Conservation (phyloP, 352 stramenopile species). For the Phytophthora macrochlamydospora region DNA sequence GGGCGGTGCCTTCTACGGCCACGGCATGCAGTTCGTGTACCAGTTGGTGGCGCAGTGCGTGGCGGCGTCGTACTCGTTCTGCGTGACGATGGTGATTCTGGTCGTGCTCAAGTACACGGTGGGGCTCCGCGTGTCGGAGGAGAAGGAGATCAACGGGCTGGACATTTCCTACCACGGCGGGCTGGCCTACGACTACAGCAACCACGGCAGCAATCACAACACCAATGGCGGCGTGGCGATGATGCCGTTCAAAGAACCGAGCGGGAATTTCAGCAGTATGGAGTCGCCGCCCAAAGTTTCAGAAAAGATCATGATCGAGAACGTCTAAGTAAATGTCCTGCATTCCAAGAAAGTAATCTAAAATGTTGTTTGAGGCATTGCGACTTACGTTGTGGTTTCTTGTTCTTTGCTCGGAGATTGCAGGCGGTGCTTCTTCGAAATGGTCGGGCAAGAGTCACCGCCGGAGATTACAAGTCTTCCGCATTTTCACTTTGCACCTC, state of each 20-base stretch:
- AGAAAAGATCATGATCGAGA: background rate
- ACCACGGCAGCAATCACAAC: conserved; percentile 6
- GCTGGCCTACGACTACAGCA: conserved; percentile 55
- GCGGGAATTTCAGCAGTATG: background rate
- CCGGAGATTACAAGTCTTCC: background rate
- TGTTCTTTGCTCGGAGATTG: background rate
- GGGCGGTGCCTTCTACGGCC: conserved; percentile 59
- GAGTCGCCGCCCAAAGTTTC: background rate
- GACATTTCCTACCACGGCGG: conserved; percentile 76
- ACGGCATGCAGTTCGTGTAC: conserved; percentile 52
- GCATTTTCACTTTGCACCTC: background rate
- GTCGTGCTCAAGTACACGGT: conserved; percentile 69
- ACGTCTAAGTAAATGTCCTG: background rate
- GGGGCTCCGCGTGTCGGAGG: conserved; percentile 64
- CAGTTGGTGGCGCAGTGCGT: conserved; percentile 64
- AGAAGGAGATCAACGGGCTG: conserved; percentile 71
- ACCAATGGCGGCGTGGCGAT: background rate
- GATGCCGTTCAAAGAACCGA: conserved; percentile 1
- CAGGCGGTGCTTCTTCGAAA: background rate
- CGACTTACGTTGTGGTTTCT: too few species aligned
- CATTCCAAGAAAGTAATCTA: background rate
- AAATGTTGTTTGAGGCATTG: too few species aligned
- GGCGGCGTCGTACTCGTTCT: conserved; percentile 63
- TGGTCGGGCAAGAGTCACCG: background rate
- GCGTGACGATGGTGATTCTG: conserved; percentile 73